Conservation (phyloP, 1,284 basidiomycete genomes). For the Pseudozyma tsukubaensis region DNA sequence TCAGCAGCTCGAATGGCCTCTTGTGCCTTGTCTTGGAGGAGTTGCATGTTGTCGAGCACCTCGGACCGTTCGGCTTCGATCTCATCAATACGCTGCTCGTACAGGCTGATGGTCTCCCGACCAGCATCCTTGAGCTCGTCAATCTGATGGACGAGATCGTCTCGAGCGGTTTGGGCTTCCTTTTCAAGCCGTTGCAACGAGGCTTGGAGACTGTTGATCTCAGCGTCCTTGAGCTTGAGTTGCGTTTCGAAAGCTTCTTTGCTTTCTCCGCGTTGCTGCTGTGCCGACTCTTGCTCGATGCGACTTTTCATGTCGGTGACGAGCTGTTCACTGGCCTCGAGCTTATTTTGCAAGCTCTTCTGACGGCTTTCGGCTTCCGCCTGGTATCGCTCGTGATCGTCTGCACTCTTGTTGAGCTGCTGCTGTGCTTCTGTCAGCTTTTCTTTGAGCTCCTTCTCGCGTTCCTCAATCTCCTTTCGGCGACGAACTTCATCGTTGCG, state of each 20-base stretch:
- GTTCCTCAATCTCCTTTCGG: slow-evolving; percentile 52
- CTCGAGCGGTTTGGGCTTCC: slow-evolving; percentile 55
- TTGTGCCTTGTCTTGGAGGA: slow-evolving; percentile 76
- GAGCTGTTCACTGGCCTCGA: slow-evolving; percentile 50
- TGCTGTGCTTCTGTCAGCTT: slow-evolving; percentile 58
- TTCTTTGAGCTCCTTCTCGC: slow-evolving; percentile 41
- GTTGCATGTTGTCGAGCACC: slow-evolving; percentile 49
- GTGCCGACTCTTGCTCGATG: slow-evolving; percentile 41
- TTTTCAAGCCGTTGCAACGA: slow-evolving; percentile 59
- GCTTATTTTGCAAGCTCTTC: slow-evolving; percentile 42
- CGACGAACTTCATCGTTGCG: slow-evolving; percentile 60
- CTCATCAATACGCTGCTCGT: slow-evolving; percentile 45
- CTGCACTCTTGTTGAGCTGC: slow-evolving; percentile 71
- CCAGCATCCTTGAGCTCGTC: slow-evolving; percentile 85
- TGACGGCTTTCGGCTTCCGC: slow-evolving; percentile 66
- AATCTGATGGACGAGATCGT: slow-evolving; percentile 72
- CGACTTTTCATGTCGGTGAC: slow-evolving; percentile 38
- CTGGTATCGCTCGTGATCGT: slow-evolving; percentile 71
- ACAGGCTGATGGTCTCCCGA: slow-evolving; percentile 73
- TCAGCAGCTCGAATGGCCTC: slow-evolving; percentile 80
- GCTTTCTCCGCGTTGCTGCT: slow-evolving; percentile 38
- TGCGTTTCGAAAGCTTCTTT: slow-evolving; percentile 47
- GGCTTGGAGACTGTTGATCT: slow-evolving; percentile 55
- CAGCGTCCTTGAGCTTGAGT: slow-evolving; percentile 56
- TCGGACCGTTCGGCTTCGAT: slow-evolving; percentile 67